Conservation (phyloP, 1,139 yeast species). For the Suhomyces panamericanus region DNA sequence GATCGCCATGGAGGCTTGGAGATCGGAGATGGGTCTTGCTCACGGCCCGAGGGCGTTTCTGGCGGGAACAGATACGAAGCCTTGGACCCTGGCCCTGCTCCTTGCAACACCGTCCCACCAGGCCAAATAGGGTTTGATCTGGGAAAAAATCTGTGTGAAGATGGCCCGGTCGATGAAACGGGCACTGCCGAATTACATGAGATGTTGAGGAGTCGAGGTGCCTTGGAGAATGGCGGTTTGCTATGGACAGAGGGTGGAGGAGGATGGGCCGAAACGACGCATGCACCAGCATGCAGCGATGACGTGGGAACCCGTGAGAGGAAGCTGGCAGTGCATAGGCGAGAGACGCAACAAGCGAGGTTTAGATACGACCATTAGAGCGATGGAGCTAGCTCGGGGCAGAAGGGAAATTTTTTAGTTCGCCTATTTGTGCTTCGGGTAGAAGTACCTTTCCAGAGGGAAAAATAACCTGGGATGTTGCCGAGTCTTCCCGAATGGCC, state of each 20-base stretch:
- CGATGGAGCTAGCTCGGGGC: background rate
- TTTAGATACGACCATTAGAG: background rate
- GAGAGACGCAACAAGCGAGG: background rate
- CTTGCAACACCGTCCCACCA: background rate
- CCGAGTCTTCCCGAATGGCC: slow-evolving; percentile 2
- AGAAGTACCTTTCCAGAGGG: background rate
- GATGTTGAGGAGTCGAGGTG: background rate
- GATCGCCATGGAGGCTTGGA: background rate
- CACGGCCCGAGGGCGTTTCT: background rate
- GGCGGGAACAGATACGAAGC: background rate
- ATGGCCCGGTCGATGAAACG: background rate
- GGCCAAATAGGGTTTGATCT: background rate
- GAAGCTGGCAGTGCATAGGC: background rate
- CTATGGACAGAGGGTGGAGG: too few relatives aligned
- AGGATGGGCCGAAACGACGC: too few relatives aligned
- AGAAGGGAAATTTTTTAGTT: background rate
- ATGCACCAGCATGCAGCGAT: background rate
- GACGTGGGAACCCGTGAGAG: background rate
- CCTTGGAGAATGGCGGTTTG: too few relatives aligned
- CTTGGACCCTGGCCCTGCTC: background rate
- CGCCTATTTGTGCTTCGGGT: slow-evolving; percentile 1
- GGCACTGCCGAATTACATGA: background rate
- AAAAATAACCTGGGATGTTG: background rate
- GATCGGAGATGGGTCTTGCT: background rate
- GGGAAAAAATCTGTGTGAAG: background rate